Conservation (phyloP, 2,329 filamentous ascomycete genomes). For the Chaetomium sp. region DNA sequence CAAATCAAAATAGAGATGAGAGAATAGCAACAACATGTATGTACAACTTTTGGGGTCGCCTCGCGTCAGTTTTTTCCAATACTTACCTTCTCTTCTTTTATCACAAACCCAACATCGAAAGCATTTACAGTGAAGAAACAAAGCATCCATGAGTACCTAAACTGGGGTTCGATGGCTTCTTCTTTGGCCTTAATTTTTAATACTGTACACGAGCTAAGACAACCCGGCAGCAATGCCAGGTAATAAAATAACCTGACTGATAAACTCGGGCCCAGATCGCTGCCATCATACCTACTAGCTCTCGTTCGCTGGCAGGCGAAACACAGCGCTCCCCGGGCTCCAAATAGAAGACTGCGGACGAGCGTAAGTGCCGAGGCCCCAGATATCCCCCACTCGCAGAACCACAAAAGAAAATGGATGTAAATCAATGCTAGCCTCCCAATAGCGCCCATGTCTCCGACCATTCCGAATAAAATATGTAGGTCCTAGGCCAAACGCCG, state of each 20-base stretch:
- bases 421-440: neutral
- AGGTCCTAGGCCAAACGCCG: conserved; percentile 17
- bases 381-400: neutral
- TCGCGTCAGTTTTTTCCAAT: neutral
- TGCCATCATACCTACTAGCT: neutral
- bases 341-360: neutral
- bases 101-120: no score
- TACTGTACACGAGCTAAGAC: neutral
- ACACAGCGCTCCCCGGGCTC: neutral
- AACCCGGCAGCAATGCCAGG: neutral
- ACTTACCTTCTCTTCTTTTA: no score
- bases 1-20: no score
- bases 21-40: no score
- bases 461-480: neutral
- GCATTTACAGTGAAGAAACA: no score
- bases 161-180: neutral
- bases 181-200: neutral
- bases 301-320: neutral
- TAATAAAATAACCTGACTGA: neutral
- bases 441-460: neutral
- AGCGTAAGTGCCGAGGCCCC: no score
- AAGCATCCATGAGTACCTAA: no score
- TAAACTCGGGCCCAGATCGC: neutral
- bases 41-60: no score
- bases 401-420: neutral